phyloP scores from a whole-genome alignment of 495 filamentous ascomycete genomes.

The Penicillium subrubescens region DNA sequence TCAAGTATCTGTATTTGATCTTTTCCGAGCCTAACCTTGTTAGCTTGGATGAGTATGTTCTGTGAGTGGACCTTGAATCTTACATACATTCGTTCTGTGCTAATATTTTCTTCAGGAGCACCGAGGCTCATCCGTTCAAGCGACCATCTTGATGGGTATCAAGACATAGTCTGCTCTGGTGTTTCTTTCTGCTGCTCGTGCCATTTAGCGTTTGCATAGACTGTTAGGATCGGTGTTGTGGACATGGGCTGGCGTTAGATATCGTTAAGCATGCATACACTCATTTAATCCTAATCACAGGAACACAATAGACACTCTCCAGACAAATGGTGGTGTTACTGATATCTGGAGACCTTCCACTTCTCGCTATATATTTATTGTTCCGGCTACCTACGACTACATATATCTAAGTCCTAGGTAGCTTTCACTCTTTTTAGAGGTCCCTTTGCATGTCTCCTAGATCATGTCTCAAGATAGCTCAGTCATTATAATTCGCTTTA shows the following conservation, averaged over 20 bases:
- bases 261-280: background rate
- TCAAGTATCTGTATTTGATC: conserved; percentile 93
- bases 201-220: background rate
- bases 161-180: background rate
- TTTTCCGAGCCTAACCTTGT: conserved; percentile 72
- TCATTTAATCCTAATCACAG: background rate
- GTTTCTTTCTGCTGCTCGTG: background rate
- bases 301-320: too few relatives aligned
- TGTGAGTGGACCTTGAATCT: conserved; percentile 37
- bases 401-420: too few relatives aligned
- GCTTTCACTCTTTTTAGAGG: too few relatives aligned
- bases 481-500: too few relatives aligned
- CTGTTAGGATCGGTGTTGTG: background rate
- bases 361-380: too few relatives aligned
- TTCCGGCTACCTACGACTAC: too few relatives aligned
- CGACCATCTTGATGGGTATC: conserved; percentile 33
- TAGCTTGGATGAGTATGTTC: conserved; percentile 69
- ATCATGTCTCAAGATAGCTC: too few relatives aligned
- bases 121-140: conserved; percentile 74
- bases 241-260: background rate
- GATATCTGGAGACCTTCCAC: too few relatives aligned
- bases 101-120: conserved; percentile 52
- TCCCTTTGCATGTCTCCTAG: too few relatives aligned
- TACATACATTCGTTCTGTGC: conserved; percentile 14
- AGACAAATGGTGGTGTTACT: too few relatives aligned